phyloP scores from a whole-genome alignment of 805 yeast species.

The Schwanniomyces polymorphus region DNA sequence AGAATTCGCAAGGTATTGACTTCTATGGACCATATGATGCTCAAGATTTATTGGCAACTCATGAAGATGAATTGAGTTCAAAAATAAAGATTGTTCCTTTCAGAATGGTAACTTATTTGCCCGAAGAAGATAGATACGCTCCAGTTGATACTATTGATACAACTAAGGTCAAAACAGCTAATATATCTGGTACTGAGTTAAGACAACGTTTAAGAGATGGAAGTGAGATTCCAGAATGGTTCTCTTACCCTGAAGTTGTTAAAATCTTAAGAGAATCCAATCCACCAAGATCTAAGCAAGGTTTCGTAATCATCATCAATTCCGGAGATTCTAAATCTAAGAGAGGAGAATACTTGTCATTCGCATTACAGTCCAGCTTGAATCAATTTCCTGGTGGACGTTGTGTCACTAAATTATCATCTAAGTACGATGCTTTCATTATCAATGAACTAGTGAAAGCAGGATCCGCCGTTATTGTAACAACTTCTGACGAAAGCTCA shows the following conservation, averaged over 20 bases:
- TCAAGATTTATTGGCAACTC: conserved; percentile 78
- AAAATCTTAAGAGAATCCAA: conserved; percentile 85
- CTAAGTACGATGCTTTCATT: conserved; percentile 48
- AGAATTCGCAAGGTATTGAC: conserved; percentile 82
- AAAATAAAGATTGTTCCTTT: conserved; percentile 72
- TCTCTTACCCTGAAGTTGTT: conserved; percentile 95
- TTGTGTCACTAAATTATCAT: conserved; percentile 60
- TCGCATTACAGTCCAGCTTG: conserved; percentile 85
- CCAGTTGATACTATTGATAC: conserved; percentile 90
- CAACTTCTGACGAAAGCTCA: conserved; percentile 53
- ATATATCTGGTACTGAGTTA: conserved; percentile 93
- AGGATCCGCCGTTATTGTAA: conserved; percentile 85
- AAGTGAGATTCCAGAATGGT: conserved; percentile 91
- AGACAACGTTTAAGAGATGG: conserved; percentile 87
- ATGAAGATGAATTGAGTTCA: conserved; percentile 67
- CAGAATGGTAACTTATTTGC: conserved; percentile 94
- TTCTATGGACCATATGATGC: conserved; percentile 98
- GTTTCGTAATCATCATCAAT: conserved; percentile 71
- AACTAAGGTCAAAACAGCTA: conserved; percentile 72
- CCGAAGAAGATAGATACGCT: conserved; percentile 92
- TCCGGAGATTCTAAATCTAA: conserved; percentile 56
- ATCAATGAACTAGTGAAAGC: conserved; percentile 78
- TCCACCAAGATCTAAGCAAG: conserved; percentile 89
- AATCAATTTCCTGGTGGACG: conserved; percentile 88
- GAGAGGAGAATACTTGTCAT: conserved; percentile 52